These are phyloP conservation scores for Spergularia marina DNA, from an alignment of 148 eudicot species.

Conservation along the genomic window DNA sequence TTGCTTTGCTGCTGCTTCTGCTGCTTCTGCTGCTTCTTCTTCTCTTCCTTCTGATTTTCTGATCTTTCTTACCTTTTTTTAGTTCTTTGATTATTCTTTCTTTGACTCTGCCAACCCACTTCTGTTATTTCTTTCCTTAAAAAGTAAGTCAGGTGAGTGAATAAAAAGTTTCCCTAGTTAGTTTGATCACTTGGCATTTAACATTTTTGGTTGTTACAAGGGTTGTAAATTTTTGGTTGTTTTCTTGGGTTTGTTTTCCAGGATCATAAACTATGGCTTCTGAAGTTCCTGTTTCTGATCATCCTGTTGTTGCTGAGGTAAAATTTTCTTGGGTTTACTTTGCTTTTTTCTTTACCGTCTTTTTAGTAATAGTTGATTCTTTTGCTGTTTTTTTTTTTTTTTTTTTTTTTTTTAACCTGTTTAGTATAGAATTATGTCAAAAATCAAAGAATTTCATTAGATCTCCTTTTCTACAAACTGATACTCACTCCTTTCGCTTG, in stretches of 20 bases:
- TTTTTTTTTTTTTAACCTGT: neutral
- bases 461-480: too few relatives aligned
- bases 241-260: conserved; percentile 9
- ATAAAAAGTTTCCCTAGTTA: conserved; percentile 5
- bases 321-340: neutral
- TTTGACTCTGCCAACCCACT: conserved; percentile 8
- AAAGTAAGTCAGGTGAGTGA: neutral
- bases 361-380: neutral
- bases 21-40: conserved; percentile 1
- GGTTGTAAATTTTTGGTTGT: neutral
- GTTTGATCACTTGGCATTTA: conserved; percentile 5
- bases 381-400: neutral
- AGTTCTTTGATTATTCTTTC: neutral
- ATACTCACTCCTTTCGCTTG: too few relatives aligned
- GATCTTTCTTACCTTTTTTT: neutral
- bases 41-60: neutral
- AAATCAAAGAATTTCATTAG: too few relatives aligned
- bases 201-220: neutral
- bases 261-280: conserved; percentile 30
- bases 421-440: too few relatives aligned
- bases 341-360: neutral
- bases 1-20: conserved; percentile 13
- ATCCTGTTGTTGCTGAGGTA: conserved; percentile 18
- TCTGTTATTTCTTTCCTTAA: conserved; percentile 12
- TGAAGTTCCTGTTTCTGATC: conserved; percentile 35